Percentiles rank a stretch among this genome's conserved stretches.
Conservation (phyloP, 148 eudicot species). For the Vaccinium corymbosum region DNA sequence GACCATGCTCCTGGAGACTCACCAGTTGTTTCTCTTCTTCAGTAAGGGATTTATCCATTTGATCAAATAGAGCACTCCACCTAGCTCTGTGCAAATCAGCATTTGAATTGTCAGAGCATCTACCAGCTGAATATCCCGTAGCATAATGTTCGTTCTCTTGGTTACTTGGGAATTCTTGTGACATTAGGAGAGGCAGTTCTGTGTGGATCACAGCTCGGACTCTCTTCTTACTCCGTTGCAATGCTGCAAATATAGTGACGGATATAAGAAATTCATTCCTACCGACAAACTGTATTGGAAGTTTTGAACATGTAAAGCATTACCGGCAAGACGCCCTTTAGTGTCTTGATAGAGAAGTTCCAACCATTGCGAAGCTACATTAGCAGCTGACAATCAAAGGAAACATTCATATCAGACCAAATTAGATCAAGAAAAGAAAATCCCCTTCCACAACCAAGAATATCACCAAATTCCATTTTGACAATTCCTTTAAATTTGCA, state of each 20-base stretch:
- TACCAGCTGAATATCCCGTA: conserved; percentile 22
- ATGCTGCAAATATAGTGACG: conserved; percentile 46
- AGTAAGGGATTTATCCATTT: conserved; percentile 69
- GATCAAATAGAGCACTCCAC: conserved; percentile 67
- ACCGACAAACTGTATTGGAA: not conserved
- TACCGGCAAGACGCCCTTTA: conserved; percentile 80
- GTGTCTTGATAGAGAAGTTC: conserved; percentile 85
- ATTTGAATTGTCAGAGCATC: conserved; percentile 25
- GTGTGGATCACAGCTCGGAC: conserved; percentile 66
- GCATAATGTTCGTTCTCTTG: conserved; percentile 41
- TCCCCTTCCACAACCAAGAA: not conserved
- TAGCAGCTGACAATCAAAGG: conserved; percentile 66
- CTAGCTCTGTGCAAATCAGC: conserved; percentile 54
- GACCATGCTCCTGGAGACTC: conserved; percentile 21
- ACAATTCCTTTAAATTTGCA: not conserved
- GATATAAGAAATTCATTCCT: not conserved
- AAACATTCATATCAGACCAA: not conserved
- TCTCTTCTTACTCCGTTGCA: conserved; percentile 76
- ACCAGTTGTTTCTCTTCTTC: conserved; percentile 90
- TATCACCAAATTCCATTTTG: not conserved
- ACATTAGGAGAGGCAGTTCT: conserved; percentile 65
- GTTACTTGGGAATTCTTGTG: conserved; percentile 60
- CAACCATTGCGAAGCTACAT: conserved; percentile 88
- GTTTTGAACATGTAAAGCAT: conserved; percentile 6
- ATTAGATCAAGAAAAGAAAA: not conserved